phyloP scores from a whole-genome alignment of 129 eudicot genomes.

The Pseudognaphalium luteoalbum region DNA sequence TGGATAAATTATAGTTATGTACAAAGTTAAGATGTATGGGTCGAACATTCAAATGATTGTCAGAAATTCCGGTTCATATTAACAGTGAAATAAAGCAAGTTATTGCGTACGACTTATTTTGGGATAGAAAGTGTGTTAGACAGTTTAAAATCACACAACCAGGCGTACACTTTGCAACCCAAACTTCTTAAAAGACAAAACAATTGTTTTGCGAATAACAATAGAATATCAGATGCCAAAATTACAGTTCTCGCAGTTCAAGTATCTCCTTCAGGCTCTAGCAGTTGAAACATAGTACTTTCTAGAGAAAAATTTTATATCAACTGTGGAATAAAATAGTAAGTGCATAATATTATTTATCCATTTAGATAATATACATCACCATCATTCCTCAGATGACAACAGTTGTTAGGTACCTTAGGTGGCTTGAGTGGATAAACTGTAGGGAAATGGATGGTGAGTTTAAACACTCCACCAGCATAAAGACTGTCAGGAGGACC shows the following conservation, averaged over 20 bases:
- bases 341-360: background rate
- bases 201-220: background rate
- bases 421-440: constrained; percentile 79
- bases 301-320: background rate
- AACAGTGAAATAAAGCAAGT: background rate
- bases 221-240: constrained; percentile 11
- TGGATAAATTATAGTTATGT: background rate
- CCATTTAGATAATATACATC: background rate
- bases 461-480: constrained; percentile 66
- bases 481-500: constrained; percentile 75
- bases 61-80: background rate
- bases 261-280: background rate
- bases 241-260: background rate
- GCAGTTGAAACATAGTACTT: background rate
- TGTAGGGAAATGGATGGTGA: constrained; percentile 66
- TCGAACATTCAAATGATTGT: background rate
- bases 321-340: constrained; percentile 6
- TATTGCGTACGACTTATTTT: background rate
- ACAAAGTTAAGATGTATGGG: background rate
- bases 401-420: constrained; percentile 41
- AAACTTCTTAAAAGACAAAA: background rate
- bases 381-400: constrained; percentile 13
- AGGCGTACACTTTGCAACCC: background rate
- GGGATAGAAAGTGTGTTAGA: background rate
- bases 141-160: constrained; percentile 4